Percentiles rank a stretch among this genome's conserved stretches.
Conservation (phyloP, 768 basidiomycete species). For the Boletus reticulatus region DNA sequence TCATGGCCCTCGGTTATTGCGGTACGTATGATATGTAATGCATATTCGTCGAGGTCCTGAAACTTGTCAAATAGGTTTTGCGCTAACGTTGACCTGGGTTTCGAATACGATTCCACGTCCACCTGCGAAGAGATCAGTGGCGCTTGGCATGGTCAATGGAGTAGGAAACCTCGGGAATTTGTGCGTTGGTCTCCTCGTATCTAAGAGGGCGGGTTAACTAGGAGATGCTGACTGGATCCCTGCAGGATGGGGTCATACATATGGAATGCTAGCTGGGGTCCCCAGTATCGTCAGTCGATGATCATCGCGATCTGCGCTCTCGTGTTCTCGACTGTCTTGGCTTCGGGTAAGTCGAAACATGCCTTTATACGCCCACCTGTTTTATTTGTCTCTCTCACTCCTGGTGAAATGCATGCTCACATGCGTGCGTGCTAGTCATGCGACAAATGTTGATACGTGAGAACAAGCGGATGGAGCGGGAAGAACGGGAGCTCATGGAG, state of each 20-base stretch:
- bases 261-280: slow-evolving; percentile 61
- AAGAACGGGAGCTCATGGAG: slow-evolving; percentile 43
- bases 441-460: slow-evolving; percentile 44
- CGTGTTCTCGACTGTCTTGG: slow-evolving; percentile 29
- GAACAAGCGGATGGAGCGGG: slow-evolving; percentile 50
- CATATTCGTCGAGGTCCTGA: not conserved
- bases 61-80: slow-evolving; percentile 31
- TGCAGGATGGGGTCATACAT: slow-evolving; percentile 57
- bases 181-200: slow-evolving; percentile 34
- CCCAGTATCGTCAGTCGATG: slow-evolving; percentile 62
- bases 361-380: not conserved
- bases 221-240: not conserved
- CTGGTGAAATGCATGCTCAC: not conserved
- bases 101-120: slow-evolving; percentile 59
- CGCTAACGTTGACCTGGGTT: slow-evolving; percentile 56
- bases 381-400: not conserved
- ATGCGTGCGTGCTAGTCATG: slow-evolving; percentile 33
- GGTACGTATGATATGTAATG: slow-evolving; percentile 25
- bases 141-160: slow-evolving; percentile 63
- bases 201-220: not conserved
- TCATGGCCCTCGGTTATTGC: slow-evolving; percentile 57
- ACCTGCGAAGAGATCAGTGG: slow-evolving; percentile 49
- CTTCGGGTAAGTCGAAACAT: slow-evolving; percentile 29
- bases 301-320: slow-evolving; percentile 38
- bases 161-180: slow-evolving; percentile 56